A percentile compares a stretch with the other conserved stretches of the same genome.
Conservation (phyloP, 2,329 filamentous ascomycete species). For the Exophiala viscosa region DNA sequence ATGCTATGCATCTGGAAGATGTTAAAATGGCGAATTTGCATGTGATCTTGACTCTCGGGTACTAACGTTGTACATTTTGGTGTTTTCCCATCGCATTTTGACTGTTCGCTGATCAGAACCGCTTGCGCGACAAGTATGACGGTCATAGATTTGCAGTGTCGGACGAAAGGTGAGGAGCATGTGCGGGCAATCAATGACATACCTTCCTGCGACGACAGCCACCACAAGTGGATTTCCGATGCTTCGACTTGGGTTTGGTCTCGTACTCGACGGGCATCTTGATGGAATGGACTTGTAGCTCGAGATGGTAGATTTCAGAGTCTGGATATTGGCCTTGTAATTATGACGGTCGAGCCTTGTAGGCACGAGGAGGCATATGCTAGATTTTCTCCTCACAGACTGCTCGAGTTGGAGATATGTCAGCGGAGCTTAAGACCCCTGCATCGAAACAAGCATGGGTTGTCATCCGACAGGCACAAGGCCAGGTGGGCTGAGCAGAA, state of each 20-base stretch:
- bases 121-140: background rate
- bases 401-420: background rate
- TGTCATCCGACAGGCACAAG: background rate
- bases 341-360: background rate
- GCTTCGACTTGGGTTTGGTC: conserved; percentile 26
- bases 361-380: background rate
- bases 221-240: conserved; percentile 27
- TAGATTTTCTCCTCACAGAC: background rate
- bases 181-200: background rate
- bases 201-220: conserved; percentile 29
- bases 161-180: background rate
- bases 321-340: background rate
- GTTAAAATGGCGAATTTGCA: background rate
- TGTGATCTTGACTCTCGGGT: background rate
- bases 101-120: conserved; percentile 20
- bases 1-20: conserved; percentile 24
- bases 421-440: conserved; percentile 1
- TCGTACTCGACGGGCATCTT: conserved; percentile 20
- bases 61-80: conserved; percentile 28
- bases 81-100: conserved; percentile 28
- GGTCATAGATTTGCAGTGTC: background rate
- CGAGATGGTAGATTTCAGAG: background rate
- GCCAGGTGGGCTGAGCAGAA: background rate
- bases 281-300: background rate
- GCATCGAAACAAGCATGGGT: background rate